Evolutionary conservation across 2,329 filamentous ascomycete genomes (phyloP).

Genomic region (Diaporthe humulicola): DNA sequence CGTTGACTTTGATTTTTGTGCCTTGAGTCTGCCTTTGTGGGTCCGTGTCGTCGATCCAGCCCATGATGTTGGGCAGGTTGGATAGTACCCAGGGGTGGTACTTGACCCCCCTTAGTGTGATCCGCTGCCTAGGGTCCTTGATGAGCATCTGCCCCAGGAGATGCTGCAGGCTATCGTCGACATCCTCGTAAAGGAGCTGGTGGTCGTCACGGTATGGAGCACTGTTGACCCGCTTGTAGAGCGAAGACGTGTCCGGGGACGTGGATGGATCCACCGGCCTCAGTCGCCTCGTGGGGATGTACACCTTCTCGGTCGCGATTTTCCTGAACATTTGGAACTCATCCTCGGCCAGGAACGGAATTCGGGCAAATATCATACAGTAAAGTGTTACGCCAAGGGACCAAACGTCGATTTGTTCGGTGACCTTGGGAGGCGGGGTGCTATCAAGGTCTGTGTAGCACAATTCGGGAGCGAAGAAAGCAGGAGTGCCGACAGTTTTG

Average conservation of each 20-base stretch:
- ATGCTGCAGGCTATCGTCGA: constrained; percentile 85
- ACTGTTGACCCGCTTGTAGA: constrained; percentile 70
- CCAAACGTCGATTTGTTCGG: constrained; percentile 97
- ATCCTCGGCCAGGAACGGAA: constrained; percentile 92
- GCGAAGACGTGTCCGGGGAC: constrained; percentile 66
- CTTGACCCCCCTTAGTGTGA: constrained; percentile 92
- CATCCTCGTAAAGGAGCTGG: constrained; percentile 85
- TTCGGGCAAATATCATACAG: constrained; percentile 92
- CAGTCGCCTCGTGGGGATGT: constrained; percentile 86
- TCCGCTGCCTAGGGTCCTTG: constrained; percentile 91
- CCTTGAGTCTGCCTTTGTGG: constrained; percentile 82
- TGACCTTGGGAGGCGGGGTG: constrained; percentile 79
- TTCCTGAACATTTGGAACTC: constrained; percentile 92
- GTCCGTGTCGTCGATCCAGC: constrained; percentile 96
- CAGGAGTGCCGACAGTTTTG: constrained; percentile 97
- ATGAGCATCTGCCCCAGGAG: constrained; percentile 83
- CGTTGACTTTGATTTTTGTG: constrained; percentile 91
- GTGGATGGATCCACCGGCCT: constrained; percentile 77
- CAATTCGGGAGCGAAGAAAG: constrained; percentile 96
- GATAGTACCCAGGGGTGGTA: constrained; percentile 91
- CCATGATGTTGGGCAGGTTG: constrained; percentile 79
- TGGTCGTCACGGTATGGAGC: constrained; percentile 81
- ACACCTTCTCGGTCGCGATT: constrained; percentile 93
- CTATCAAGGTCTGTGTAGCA: constrained; percentile 86
- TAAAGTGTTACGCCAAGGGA: constrained; percentile 96